A percentile compares a stretch with the other conserved stretches of the same genome.
Evolutionary conservation across 2,329 filamentous ascomycete genomes (phyloP).

Genomic region (Cryphonectria nitschkei): DNA sequence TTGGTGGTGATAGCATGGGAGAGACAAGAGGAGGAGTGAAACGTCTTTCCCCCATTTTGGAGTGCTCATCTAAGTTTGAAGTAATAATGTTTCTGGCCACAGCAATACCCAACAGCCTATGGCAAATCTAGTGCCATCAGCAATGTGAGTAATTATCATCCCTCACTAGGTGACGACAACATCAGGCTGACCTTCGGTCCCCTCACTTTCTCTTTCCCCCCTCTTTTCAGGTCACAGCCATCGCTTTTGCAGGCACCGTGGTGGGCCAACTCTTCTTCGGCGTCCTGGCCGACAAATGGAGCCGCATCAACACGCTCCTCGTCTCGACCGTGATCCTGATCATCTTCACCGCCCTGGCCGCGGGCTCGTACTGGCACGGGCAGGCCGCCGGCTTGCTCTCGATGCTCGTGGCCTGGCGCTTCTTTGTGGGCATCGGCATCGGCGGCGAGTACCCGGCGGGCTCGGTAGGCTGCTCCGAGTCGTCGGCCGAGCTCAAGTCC

Average conservation of each 20-base stretch:
- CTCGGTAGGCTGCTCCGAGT: conserved; percentile 82
- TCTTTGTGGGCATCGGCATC: conserved; percentile 81
- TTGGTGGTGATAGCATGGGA: not conserved
- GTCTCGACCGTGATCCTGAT: conserved; percentile 83
- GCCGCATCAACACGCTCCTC: conserved; percentile 79
- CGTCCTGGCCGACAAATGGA: conserved; percentile 81
- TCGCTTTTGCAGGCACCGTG: conserved; percentile 86
- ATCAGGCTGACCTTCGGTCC: not conserved
- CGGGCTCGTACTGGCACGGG: conserved; percentile 76
- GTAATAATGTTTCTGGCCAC: not conserved
- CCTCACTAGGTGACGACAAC: not conserved
- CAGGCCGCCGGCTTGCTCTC: conserved; percentile 55
- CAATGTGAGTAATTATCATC: conserved; percentile 51
- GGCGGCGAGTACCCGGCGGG: conserved; percentile 81
- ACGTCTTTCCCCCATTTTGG: not conserved
- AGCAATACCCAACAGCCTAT: conserved; percentile 73
- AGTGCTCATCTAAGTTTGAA: not conserved
- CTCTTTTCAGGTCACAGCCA: conserved; percentile 59
- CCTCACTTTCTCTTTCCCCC: not conserved
- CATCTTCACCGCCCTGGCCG: conserved; percentile 78
- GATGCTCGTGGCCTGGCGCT: conserved; percentile 56
- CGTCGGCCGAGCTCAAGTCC: conserved; percentile 76
- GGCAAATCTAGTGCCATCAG: conserved; percentile 67
- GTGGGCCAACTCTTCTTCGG: conserved; percentile 82
- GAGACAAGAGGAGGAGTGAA: not conserved